A percentile compares a stretch with the other conserved stretches of the same genome.
phyloP scores from a whole-genome alignment of 768 basidiomycete species.

The Suillus brevipes region DNA sequence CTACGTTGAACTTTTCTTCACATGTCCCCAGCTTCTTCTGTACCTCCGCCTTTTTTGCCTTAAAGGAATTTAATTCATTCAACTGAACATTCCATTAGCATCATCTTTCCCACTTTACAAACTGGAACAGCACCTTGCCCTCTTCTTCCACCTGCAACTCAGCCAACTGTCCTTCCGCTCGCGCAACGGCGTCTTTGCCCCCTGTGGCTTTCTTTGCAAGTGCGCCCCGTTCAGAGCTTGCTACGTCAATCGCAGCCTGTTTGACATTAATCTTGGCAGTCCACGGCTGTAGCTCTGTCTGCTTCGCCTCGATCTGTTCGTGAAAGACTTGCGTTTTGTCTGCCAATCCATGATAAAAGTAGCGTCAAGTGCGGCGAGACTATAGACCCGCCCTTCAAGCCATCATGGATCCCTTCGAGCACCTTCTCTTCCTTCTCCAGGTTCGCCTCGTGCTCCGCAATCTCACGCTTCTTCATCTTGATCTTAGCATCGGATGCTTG shows the following conservation, averaged over 20 bases:
- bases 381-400: slow-evolving; percentile 69
- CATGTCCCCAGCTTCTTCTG: slow-evolving; percentile 47
- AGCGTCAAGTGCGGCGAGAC: background rate
- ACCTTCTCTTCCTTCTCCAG: slow-evolving; percentile 79
- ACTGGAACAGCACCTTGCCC: slow-evolving; percentile 53
- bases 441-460: slow-evolving; percentile 66
- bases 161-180: slow-evolving; percentile 49
- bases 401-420: slow-evolving; percentile 72
- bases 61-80: slow-evolving; percentile 20
- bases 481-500: slow-evolving; percentile 71
- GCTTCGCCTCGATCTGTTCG: slow-evolving; percentile 88
- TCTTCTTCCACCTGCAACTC: slow-evolving; percentile 46
- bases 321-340: slow-evolving; percentile 96
- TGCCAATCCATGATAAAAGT: slow-evolving; percentile 29
- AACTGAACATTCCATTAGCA: slow-evolving; percentile 16
- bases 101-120: background rate
- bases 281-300: slow-evolving; percentile 95
- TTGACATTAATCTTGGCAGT: slow-evolving; percentile 84
- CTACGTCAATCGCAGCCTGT: slow-evolving; percentile 80
- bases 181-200: slow-evolving; percentile 45
- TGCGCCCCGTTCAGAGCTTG: slow-evolving; percentile 80
- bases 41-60: slow-evolving; percentile 17
- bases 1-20: slow-evolving; percentile 54
- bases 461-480: slow-evolving; percentile 62
- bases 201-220: slow-evolving; percentile 73